Evolutionary conservation across 2,329 filamentous ascomycete species (phyloP).

Genomic region (Piedraia hortae): DNA sequence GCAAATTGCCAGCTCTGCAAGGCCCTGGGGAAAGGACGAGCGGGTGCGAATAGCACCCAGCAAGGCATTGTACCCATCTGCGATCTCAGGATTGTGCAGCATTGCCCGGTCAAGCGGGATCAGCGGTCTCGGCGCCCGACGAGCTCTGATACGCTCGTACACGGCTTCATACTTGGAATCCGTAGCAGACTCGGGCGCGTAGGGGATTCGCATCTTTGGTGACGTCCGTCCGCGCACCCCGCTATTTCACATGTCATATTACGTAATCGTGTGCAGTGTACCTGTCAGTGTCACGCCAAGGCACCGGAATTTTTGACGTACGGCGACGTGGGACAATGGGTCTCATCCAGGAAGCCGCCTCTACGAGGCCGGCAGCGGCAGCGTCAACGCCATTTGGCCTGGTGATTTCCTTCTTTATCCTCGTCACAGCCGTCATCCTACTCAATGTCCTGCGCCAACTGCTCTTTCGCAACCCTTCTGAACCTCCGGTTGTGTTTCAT

Average conservation of each 20-base stretch:
- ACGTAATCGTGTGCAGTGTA: too few species aligned
- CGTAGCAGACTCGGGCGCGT: conserved; percentile 27
- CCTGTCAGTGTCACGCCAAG: too few species aligned
- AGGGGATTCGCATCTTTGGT: conserved; percentile 35
- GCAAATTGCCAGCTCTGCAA: conserved; percentile 13
- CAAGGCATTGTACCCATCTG: conserved; percentile 49
- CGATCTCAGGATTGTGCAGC: conserved; percentile 44
- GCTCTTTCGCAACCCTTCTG: conserved; percentile 36
- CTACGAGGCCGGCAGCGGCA: conserved; percentile 1
- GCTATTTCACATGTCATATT: too few species aligned
- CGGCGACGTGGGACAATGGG: too few species aligned
- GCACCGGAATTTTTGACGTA: too few species aligned
- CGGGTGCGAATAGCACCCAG: conserved; percentile 23
- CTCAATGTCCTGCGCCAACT: conserved; percentile 60
- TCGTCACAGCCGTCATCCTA: conserved; percentile 30
- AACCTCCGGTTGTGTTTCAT: conserved; percentile 34
- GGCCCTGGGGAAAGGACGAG: conserved; percentile 9
- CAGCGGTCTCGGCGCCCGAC: conserved; percentile 40
- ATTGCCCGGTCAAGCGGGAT: conserved; percentile 51
- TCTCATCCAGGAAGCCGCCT: too few species aligned
- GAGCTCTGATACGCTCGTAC: conserved; percentile 33
- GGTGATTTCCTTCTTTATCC: conserved; percentile 19
- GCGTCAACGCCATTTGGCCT: conserved; percentile 12
- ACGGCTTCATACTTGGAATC: conserved; percentile 26
- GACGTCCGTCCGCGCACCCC: too few species aligned